These are phyloP conservation scores for Pyricularia sp. DNA, from an alignment of 2,329 filamentous ascomycete species.

Conservation along the genomic window DNA sequence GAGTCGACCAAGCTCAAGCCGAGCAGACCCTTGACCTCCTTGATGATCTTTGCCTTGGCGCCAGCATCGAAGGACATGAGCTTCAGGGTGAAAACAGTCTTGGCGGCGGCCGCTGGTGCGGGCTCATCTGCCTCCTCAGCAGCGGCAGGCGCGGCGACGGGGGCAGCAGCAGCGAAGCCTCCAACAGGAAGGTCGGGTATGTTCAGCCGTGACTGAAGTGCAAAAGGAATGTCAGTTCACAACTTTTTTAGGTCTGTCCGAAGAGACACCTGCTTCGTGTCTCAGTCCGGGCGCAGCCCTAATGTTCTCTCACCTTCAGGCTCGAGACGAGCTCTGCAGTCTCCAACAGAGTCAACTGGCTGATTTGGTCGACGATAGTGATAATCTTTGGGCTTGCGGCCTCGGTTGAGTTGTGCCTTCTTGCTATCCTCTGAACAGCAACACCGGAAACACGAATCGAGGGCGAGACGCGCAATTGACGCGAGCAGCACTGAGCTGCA, in stretches of 20 bases:
- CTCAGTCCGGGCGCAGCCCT: not conserved
- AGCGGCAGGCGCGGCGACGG: slow-evolving; percentile 51
- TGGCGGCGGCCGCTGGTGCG: slow-evolving; percentile 85
- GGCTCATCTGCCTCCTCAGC: slow-evolving; percentile 79
- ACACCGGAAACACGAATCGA: slow-evolving; percentile 35
- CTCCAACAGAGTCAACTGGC: slow-evolving; percentile 93
- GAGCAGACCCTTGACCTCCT: slow-evolving; percentile 96
- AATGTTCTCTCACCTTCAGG: slow-evolving; percentile 63
- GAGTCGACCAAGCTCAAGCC: slow-evolving; percentile 95
- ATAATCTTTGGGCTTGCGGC: slow-evolving; percentile 82
- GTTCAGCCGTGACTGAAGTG: slow-evolving; percentile 72
- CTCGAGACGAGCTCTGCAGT: slow-evolving; percentile 91
- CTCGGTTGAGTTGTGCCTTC: slow-evolving; percentile 86
- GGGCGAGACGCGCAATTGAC: slow-evolving; percentile 44
- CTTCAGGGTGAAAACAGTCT: slow-evolving; percentile 94
- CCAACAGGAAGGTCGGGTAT: slow-evolving; percentile 96
- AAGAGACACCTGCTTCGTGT: not conserved
- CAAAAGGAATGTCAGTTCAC: slow-evolving; percentile 1
- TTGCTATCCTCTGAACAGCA: slow-evolving; percentile 42
- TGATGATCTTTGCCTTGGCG: slow-evolving; percentile 98
- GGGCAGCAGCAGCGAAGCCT: slow-evolving; percentile 63
- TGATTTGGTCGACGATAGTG: slow-evolving; percentile 96
- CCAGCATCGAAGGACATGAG: slow-evolving; percentile 79
- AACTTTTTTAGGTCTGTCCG: not conserved
- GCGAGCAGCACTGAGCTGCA: slow-evolving; percentile 55